A percentile compares a stretch with the other conserved stretches of the same genome.
Evolutionary conservation across 805 yeast genomes (phyloP).

Genomic region (Wickerhamiella sorbophila): DNA sequence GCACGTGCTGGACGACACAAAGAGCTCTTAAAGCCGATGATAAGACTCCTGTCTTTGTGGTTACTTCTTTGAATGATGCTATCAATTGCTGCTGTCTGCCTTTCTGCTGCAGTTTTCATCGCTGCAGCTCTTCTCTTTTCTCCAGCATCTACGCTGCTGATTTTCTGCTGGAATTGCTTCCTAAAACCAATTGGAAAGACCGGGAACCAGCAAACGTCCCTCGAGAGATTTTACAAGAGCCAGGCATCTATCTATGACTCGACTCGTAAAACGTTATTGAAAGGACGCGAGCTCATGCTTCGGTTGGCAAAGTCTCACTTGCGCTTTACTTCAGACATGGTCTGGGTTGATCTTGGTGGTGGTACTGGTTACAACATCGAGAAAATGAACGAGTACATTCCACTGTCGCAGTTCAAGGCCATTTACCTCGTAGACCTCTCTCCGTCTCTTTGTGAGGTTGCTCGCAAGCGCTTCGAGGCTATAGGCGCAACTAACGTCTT

Average conservation of each 20-base stretch:
- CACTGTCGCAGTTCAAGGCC: conserved; percentile 41
- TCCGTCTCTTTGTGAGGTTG: conserved; percentile 62
- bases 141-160: conserved; percentile 4
- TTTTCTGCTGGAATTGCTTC: conserved; percentile 40
- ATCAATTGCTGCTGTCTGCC: neutral
- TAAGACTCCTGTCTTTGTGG: too few relatives aligned
- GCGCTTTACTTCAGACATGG: conserved; percentile 22
- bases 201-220: conserved; percentile 35
- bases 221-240: conserved; percentile 57
- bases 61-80: too few relatives aligned
- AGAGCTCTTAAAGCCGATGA: too few relatives aligned
- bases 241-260: conserved; percentile 69
- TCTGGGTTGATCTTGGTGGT: conserved; percentile 46
- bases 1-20: neutral
- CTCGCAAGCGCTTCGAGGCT: conserved; percentile 39
- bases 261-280: conserved; percentile 49
- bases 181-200: conserved; percentile 39
- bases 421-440: conserved; percentile 63
- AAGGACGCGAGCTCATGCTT: conserved; percentile 57
- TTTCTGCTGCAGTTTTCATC: neutral
- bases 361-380: conserved; percentile 80
- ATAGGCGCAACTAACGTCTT: conserved; percentile 45
- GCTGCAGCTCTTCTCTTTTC: neutral
- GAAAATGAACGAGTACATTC: conserved; percentile 45
- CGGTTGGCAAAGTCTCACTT: conserved; percentile 45